Conservation (phyloP, 129 eudicot species). For the Helianthus annuus region DNA sequence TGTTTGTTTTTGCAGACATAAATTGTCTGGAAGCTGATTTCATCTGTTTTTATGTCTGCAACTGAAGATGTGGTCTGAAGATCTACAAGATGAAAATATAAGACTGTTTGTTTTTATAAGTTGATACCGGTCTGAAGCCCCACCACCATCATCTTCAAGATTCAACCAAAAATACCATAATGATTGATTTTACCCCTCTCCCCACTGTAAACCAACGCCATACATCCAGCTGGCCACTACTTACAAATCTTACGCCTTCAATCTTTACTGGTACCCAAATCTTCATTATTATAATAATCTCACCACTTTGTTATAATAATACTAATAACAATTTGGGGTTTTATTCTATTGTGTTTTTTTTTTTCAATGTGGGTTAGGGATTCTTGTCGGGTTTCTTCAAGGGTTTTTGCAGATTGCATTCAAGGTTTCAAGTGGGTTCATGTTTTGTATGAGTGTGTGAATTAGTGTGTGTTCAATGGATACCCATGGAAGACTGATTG, state of each 20-base stretch:
- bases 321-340: background rate
- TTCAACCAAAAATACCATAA: slow-evolving; percentile 3
- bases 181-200: background rate
- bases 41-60: too few species aligned
- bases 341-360: slow-evolving; percentile 29
- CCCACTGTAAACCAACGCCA: slow-evolving; percentile 35
- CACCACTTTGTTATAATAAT: slow-evolving; percentile 11
- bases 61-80: too few species aligned
- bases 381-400: background rate
- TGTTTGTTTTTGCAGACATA: too few species aligned
- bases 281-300: slow-evolving; percentile 24
- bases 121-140: too few species aligned
- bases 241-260: slow-evolving; percentile 53
- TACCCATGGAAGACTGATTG: slow-evolving; percentile 80
- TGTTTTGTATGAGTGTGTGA: slow-evolving; percentile 9
- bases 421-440: slow-evolving; percentile 17
- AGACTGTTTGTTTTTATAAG: too few species aligned
- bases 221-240: slow-evolving; percentile 35
- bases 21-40: too few species aligned
- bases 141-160: slow-evolving; percentile 28
- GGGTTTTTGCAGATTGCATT: background rate
- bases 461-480: slow-evolving; percentile 49
- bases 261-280: background rate
- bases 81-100: too few species aligned
- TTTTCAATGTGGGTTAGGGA: slow-evolving; percentile 46